Evolutionary conservation across 2,329 filamentous ascomycete genomes (phyloP).

Genomic region (Aspergillus glaucus): DNA sequence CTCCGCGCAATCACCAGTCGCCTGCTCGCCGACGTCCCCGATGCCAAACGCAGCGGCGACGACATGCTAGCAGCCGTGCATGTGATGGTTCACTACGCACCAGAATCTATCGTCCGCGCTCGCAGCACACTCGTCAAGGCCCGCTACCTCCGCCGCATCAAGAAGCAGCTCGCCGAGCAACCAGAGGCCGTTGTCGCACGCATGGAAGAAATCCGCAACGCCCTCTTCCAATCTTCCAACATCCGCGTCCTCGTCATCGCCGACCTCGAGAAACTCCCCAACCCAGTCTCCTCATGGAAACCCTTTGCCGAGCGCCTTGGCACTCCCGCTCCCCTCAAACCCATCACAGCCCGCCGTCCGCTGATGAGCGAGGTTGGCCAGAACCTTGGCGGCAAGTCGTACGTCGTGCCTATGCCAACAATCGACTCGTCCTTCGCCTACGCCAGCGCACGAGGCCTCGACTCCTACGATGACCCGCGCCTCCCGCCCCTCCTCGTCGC

Average conservation of each 20-base stretch:
- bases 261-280: conserved; percentile 65
- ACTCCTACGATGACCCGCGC: conserved; percentile 67
- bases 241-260: conserved; percentile 79
- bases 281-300: conserved; percentile 77
- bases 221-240: conserved; percentile 77
- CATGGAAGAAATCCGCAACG: conserved; percentile 68
- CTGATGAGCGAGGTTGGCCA: conserved; percentile 71
- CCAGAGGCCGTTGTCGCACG: conserved; percentile 68
- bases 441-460: conserved; percentile 66
- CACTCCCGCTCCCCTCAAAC: conserved; percentile 52
- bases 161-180: conserved; percentile 70
- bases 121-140: conserved; percentile 79
- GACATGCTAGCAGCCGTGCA: conserved; percentile 58
- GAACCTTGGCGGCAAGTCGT: conserved; percentile 66
- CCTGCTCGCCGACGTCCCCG: conserved; percentile 83
- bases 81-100: conserved; percentile 72
- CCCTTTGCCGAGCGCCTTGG: conserved; percentile 51
- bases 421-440: conserved; percentile 88
- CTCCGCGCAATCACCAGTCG: conserved; percentile 63
- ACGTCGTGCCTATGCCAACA: conserved; percentile 82
- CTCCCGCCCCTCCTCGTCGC: conserved; percentile 83
- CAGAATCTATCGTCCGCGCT: conserved; percentile 68
- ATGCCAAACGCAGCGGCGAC: conserved; percentile 76
- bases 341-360: conserved; percentile 63
- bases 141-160: conserved; percentile 77